Evolutionary conservation across 371 early-diverging fungal species (phyloP).

Genomic region (Globomyces sp.): DNA sequence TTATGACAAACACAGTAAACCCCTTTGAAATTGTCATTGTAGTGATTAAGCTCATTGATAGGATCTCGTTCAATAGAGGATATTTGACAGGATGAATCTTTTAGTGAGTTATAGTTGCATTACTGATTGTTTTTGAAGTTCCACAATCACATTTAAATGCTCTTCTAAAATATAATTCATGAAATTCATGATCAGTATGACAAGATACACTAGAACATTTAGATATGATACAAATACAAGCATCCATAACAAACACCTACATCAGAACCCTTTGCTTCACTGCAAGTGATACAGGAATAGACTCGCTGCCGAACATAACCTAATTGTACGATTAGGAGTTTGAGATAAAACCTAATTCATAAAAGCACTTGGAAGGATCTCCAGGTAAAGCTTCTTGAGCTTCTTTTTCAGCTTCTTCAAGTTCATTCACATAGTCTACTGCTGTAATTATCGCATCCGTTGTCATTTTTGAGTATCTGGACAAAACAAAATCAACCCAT

Average conservation of each 20-base stretch:
- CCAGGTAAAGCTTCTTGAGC: slow-evolving; percentile 11
- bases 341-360: not conserved
- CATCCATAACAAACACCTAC: slow-evolving; percentile 19
- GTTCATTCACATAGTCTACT: not conserved
- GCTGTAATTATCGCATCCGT: slow-evolving; percentile 3
- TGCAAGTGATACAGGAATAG: slow-evolving; percentile 10
- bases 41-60: slow-evolving; percentile 5
- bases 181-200: slow-evolving; percentile 14
- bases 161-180: slow-evolving; percentile 1
- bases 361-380: slow-evolving; percentile 6
- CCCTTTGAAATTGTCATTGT: slow-evolving; percentile 13
- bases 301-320: slow-evolving; percentile 7
- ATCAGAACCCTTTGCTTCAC: not conserved
- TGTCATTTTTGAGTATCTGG: not conserved
- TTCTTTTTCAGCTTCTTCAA: not conserved
- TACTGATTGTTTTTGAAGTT: slow-evolving; percentile 6
- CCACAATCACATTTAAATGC: slow-evolving; percentile 13
- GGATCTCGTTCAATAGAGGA: not conserved
- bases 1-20: slow-evolving; percentile 2
- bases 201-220: not conserved
- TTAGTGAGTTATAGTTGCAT: not conserved
- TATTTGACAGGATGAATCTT: not conserved
- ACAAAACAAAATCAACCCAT: too few species aligned
- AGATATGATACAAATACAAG: not conserved
- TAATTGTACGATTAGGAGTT: not conserved